Base-by-base conservation (phyloP, 257 asterid species). In the Coffea eugenioides region DNA sequence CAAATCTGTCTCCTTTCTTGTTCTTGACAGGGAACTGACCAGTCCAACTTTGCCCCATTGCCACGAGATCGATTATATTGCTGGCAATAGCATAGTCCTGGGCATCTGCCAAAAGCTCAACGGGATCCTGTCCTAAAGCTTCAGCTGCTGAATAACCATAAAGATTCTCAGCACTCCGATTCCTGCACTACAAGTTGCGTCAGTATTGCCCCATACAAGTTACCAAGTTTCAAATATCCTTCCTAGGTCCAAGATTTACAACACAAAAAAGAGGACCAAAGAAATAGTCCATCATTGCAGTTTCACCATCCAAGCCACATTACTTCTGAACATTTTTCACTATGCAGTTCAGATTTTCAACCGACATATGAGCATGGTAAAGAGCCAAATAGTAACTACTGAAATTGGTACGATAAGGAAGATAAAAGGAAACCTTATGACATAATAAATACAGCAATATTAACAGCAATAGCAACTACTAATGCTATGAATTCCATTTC, bases 11-110 rank as follows among this genome's bases (percentile, higher is more conserved):
- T 31, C 98, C 97, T 23, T 45, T 85, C 90, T 88, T 93, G 72
- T 84, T 88, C 82, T 82, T 91, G 34, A 92, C 90, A 31, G 99
- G 97, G 83, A 91, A 92, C 81, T 87, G 88, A 43, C 99, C 99
- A 0, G 94, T 93, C 98, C 99, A 95, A 80, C 83, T 85, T 84
- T 95, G 94, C 31, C 97, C 98, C 88, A 72, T 82, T 10, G 71
- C 54, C 43, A 90, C 94, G 25, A 90, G 90, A 10, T 77, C 56
- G 61, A 93, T 76, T 80, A 93, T 91, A 81, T 88, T 82, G 73
- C 41, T 77, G 76, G 92, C 97, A 27, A 81, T 82, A 31, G 74
- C 78, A 71, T 54, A 79, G 81, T 95, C 91, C 72, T 36, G 83
- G 56, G 86, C 52, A 71, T 92, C 95, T 15, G 79, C 79, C 67